Percentiles rank a stretch among this genome's conserved stretches.
phyloP scores from a whole-genome alignment of 192 early-diverging fungal genomes.

The Linnemannia zychae region DNA sequence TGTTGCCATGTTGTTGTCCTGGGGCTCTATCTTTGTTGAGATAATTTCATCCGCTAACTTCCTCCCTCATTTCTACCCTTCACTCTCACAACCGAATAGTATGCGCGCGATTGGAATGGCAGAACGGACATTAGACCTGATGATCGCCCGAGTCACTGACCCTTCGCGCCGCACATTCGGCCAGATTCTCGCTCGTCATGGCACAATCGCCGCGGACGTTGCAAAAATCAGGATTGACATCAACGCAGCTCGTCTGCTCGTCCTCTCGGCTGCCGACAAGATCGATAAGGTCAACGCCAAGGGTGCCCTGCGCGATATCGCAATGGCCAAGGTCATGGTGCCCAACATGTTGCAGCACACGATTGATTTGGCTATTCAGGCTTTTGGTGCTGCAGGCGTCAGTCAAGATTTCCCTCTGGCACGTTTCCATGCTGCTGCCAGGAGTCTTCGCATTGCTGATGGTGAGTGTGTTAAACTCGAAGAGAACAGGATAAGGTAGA shows the following conservation, averaged over 20 bases:
- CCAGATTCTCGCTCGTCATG: constrained; percentile 85
- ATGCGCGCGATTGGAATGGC: constrained; percentile 96
- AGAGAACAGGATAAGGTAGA: background rate
- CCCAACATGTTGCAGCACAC: constrained; percentile 83
- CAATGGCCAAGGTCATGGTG: constrained; percentile 95
- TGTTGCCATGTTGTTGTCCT: no score
- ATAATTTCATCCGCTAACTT: background rate
- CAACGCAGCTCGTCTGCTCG: constrained; percentile 92
- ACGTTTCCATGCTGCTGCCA: constrained; percentile 80
- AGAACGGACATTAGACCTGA: constrained; percentile 91
- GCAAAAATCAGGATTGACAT: constrained; percentile 91
- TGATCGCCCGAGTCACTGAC: constrained; percentile 85
- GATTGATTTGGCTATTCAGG: constrained; percentile 94
- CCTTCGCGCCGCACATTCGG: constrained; percentile 89
- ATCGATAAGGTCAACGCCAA: constrained; percentile 94
- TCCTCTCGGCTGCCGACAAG: constrained; percentile 91
- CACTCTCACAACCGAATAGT: no score
- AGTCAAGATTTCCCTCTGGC: constrained; percentile 89
- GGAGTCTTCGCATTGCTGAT: constrained; percentile 93
- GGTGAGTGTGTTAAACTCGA: constrained; percentile 46
- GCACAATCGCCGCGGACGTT: constrained; percentile 85
- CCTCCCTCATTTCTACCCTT: no score
- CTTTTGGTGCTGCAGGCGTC: constrained; percentile 93
- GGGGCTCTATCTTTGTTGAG: background rate
- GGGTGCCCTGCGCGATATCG: constrained; percentile 92